Evolutionary conservation across 1,284 basidiomycete genomes (phyloP).

Genomic region (Apiotrichum porosum): DNA sequence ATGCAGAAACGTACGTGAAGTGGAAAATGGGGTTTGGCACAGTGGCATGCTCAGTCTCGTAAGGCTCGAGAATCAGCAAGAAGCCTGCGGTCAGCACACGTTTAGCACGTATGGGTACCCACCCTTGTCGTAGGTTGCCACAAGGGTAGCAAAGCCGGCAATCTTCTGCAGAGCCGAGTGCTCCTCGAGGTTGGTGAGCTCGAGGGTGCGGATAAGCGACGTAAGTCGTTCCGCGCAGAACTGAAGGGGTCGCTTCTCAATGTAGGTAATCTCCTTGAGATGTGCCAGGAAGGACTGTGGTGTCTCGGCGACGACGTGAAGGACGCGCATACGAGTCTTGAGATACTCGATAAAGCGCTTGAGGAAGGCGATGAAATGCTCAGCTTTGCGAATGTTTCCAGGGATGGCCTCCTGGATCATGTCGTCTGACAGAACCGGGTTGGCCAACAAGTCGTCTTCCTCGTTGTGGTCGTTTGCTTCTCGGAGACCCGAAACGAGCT

Average conservation of each 20-base stretch:
- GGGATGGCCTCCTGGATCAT: constrained; percentile 92
- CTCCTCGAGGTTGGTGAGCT: constrained; percentile 87
- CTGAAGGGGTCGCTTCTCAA: constrained; percentile 92
- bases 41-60: constrained; percentile 97
- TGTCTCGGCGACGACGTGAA: constrained; percentile 99
- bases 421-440: constrained; percentile 95
- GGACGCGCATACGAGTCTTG: constrained; percentile 96
- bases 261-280: constrained; percentile 98
- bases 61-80: constrained; percentile 93
- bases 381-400: constrained; percentile 96
- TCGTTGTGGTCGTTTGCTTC: constrained; percentile 58
- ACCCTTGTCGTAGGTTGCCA: constrained; percentile 98
- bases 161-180: constrained; percentile 89
- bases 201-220: constrained; percentile 87
- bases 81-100: constrained; percentile 62
- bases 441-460: constrained; percentile 82
- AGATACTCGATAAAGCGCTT: constrained; percentile 98
- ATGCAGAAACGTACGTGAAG: too few relatives aligned
- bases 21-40: constrained; percentile 99
- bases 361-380: constrained; percentile 97
- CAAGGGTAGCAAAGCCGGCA: constrained; percentile 91
- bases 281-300: constrained; percentile 98
- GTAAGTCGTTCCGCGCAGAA: constrained; percentile 96
- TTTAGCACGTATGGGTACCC: constrained; percentile 19
- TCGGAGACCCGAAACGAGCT: constrained; percentile 90